Conservation (phyloP, 2,329 filamentous ascomycete genomes). For the Monilinia aucupariae region DNA sequence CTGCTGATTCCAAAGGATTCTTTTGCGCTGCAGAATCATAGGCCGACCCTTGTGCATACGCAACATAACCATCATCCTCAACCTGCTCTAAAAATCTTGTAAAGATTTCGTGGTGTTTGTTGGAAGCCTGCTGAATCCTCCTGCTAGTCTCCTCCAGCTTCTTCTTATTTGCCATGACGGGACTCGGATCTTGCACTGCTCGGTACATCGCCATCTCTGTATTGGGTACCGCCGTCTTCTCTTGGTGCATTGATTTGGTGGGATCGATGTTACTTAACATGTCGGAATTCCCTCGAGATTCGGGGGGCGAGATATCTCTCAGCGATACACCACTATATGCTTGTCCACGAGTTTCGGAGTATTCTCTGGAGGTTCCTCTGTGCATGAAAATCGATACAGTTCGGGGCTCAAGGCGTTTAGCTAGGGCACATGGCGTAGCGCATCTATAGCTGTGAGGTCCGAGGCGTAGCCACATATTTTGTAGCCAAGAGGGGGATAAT, state of each 20-base stretch:
- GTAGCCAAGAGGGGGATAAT: neutral
- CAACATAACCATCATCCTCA: conserved; percentile 1
- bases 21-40: neutral
- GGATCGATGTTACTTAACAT: neutral
- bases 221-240: neutral
- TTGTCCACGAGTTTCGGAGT: neutral
- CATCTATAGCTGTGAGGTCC: neutral
- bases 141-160: neutral
- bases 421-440: neutral
- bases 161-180: neutral
- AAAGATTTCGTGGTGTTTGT: neutral
- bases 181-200: neutral
- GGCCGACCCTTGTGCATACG: neutral
- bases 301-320: neutral
- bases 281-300: neutral
- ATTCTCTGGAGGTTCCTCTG: neutral
- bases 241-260: neutral
- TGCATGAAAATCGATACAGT: neutral
- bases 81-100: neutral
- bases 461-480: neutral
- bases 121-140: neutral
- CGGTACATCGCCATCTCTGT: neutral
- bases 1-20: neutral
- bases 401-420: neutral
- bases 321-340: neutral